phyloP scores from a whole-genome alignment of 106 monocot genomes.

The Phalaenopsis aphrodite region DNA sequence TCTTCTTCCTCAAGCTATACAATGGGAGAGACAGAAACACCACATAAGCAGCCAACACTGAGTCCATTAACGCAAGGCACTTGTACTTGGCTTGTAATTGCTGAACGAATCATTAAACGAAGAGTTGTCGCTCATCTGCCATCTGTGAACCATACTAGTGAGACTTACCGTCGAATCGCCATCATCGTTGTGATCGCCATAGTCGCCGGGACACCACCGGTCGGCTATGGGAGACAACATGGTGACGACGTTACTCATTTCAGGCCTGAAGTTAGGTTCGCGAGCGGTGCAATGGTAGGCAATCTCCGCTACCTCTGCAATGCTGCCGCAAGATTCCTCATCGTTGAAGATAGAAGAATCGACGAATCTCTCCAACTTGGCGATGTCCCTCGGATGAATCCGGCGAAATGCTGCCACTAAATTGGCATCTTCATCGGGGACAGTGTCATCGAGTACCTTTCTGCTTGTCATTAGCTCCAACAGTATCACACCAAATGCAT shows the following conservation, averaged over 20 bases:
- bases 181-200: conserved; percentile 15
- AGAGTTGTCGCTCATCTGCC: conserved; percentile 40
- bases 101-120: conserved; percentile 6
- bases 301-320: conserved; percentile 58
- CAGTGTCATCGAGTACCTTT: conserved; percentile 70
- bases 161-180: conserved; percentile 31
- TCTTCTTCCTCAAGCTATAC: no score
- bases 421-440: conserved; percentile 47
- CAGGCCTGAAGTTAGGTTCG: conserved; percentile 65
- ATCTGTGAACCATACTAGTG: conserved; percentile 33
- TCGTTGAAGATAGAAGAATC: conserved; percentile 46
- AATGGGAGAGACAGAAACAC: no score
- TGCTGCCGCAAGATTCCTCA: conserved; percentile 28
- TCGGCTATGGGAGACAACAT: conserved; percentile 58
- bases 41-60: no score
- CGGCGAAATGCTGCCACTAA: conserved; percentile 58
- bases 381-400: conserved; percentile 18
- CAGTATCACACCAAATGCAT: conserved; percentile 82
- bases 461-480: conserved; percentile 79
- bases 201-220: conserved; percentile 56
- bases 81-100: not conserved
- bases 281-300: conserved; percentile 82
- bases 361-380: conserved; percentile 37
- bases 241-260: conserved; percentile 87
- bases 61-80: not conserved